Conservation (phyloP, 805 yeast species). For the Myxozyma sirexii region DNA sequence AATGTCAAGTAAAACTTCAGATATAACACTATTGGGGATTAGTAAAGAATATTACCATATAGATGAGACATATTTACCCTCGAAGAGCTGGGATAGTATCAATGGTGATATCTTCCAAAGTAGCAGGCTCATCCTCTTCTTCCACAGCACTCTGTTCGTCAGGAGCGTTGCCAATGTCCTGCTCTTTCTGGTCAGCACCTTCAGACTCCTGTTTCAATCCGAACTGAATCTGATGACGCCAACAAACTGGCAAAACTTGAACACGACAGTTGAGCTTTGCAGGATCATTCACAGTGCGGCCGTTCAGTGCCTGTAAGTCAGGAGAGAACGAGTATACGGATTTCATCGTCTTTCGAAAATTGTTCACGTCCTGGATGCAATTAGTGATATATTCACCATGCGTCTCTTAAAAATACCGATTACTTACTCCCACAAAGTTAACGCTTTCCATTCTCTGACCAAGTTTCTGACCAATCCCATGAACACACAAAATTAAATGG, state of each 20-base stretch:
- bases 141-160: conserved; percentile 38
- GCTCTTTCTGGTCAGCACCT: conserved; percentile 10
- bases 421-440: conserved; percentile 71
- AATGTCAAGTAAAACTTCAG: conserved; percentile 85
- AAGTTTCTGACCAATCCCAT: conserved; percentile 91
- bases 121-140: conserved; percentile 37
- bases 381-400: neutral
- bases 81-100: conserved; percentile 68
- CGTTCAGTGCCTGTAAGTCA: conserved; percentile 33
- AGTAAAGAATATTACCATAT: neutral
- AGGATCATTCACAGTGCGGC: conserved; percentile 12
- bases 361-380: conserved; percentile 36
- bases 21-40: conserved; percentile 61
- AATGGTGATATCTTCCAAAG: conserved; percentile 73
- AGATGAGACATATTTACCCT: conserved; percentile 11
- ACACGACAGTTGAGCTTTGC: conserved; percentile 48
- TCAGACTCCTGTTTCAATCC: conserved; percentile 31
- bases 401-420: neutral
- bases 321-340: conserved; percentile 30
- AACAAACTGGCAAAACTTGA: conserved; percentile 86
- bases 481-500: conserved; percentile 81
- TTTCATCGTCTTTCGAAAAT: conserved; percentile 34
- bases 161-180: conserved; percentile 37
- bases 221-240: conserved; percentile 67
- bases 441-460: conserved; percentile 78